Conservation (phyloP, 495 filamentous ascomycete genomes). For the Trichoderma reesei region DNA sequence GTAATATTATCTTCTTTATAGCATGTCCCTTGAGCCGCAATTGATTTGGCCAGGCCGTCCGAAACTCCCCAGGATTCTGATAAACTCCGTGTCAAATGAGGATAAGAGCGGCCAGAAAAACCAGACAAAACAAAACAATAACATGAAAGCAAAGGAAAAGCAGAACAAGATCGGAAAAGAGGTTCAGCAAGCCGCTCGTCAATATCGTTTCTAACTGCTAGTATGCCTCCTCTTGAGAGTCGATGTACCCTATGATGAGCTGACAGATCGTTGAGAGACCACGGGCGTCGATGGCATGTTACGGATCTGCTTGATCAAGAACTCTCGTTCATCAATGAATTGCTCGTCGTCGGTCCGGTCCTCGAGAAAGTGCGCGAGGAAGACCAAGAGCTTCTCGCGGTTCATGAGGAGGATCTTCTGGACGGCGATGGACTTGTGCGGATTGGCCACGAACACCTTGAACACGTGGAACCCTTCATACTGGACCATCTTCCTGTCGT, state of each 20-base stretch:
- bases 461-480: conserved; percentile 99
- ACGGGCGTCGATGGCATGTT: conserved; percentile 61
- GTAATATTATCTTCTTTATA: background rate
- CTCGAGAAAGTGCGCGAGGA: conserved; percentile 83
- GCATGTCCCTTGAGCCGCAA: background rate
- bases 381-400: conserved; percentile 76
- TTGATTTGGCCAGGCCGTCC: background rate
- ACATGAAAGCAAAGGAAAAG: background rate
- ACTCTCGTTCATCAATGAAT: conserved; percentile 95
- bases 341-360: conserved; percentile 97
- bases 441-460: conserved; percentile 97
- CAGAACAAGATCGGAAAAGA: background rate
- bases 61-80: background rate
- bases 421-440: conserved; percentile 90
- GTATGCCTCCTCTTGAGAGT: background rate
- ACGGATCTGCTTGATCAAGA: conserved; percentile 88
- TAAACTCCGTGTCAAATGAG: background rate
- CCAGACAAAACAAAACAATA: background rate
- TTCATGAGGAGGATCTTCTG: conserved; percentile 95
- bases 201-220: background rate
- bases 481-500: conserved; percentile 96
- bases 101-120: background rate
- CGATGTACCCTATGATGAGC: conserved; percentile 1
- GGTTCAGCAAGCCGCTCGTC: background rate
- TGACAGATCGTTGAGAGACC: conserved; percentile 30